Conservation (phyloP, 164 flowering plant genomes). For the Houttuynia cordata region DNA sequence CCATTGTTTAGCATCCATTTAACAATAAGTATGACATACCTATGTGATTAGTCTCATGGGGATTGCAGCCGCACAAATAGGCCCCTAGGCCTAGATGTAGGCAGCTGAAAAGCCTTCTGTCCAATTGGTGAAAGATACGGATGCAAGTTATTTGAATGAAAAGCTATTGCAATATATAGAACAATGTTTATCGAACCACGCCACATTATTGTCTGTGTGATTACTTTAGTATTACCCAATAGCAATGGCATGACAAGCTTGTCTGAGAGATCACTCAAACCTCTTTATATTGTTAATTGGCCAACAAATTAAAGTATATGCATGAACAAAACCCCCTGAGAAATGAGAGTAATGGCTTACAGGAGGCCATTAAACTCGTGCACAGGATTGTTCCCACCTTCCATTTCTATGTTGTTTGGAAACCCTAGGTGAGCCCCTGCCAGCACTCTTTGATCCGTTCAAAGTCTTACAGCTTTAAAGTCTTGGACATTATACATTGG, state of each 20-base stretch:
- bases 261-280: constrained; percentile 24
- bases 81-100: background rate
- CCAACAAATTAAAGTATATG: constrained; percentile 52
- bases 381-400: constrained; percentile 13
- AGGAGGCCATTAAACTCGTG: constrained; percentile 20
- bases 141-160: background rate
- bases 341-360: constrained; percentile 23
- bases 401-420: background rate
- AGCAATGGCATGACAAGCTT: constrained; percentile 26
- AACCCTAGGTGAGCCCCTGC: constrained; percentile 10
- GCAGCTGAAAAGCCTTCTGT: background rate
- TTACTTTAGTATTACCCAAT: constrained; percentile 15
- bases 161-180: background rate
- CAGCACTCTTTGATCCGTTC: constrained; percentile 4
- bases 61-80: background rate
- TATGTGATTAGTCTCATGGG: background rate
- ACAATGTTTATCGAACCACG: constrained; percentile 9
- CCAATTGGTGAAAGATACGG: background rate
- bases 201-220: constrained; percentile 21
- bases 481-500: background rate
- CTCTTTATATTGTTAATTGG: constrained; percentile 27
- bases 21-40: background rate
- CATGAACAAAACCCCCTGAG: constrained; percentile 12
- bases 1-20: no score
- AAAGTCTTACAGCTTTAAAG: background rate